Percentiles rank a stretch among this genome's conserved stretches.
phyloP scores from a whole-genome alignment of 352 stramenopile genomes.

The Phytophthora foliorum region DNA sequence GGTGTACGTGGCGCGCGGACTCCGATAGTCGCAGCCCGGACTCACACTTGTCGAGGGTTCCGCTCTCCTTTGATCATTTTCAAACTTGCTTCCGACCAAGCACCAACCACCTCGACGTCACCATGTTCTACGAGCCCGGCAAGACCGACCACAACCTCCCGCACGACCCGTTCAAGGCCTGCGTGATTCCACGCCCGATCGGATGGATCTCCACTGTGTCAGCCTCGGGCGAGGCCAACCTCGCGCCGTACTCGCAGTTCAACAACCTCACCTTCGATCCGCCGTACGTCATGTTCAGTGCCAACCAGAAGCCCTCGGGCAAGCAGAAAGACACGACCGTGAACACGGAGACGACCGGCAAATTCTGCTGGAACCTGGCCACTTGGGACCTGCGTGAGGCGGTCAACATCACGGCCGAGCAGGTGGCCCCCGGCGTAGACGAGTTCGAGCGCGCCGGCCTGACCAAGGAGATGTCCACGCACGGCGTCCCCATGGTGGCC shows the following conservation, averaged over 20 bases:
- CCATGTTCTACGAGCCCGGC: slow-evolving; percentile 42
- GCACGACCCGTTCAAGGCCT: slow-evolving; percentile 45
- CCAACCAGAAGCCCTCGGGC: slow-evolving; percentile 43
- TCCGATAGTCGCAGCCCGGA: slow-evolving; percentile 14
- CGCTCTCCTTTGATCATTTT: slow-evolving; percentile 18
- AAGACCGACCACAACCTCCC: slow-evolving; percentile 45
- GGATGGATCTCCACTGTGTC: slow-evolving; percentile 45
- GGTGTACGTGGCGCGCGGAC: slow-evolving; percentile 4
- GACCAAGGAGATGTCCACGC: slow-evolving; percentile 38
- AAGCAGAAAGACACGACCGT: slow-evolving; percentile 41
- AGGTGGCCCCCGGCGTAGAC: slow-evolving; percentile 34
- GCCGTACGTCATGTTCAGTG: slow-evolving; percentile 46
- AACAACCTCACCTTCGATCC: slow-evolving; percentile 46
- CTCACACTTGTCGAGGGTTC: slow-evolving; percentile 13
- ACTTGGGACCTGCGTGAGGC: slow-evolving; percentile 39
- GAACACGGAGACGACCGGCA: slow-evolving; percentile 38
- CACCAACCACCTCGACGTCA: background rate
- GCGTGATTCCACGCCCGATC: slow-evolving; percentile 37
- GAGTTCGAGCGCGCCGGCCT: slow-evolving; percentile 42
- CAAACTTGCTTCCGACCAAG: slow-evolving; percentile 16
- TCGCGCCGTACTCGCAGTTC: slow-evolving; percentile 44
- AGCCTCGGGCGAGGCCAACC: slow-evolving; percentile 28
- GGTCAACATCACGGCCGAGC: slow-evolving; percentile 42
- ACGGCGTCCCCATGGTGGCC: slow-evolving; percentile 42
- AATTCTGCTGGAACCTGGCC: slow-evolving; percentile 43